Base-by-base conservation (phyloP, 768 basidiomycete genomes). In the Termitomyces sp. region DNA sequence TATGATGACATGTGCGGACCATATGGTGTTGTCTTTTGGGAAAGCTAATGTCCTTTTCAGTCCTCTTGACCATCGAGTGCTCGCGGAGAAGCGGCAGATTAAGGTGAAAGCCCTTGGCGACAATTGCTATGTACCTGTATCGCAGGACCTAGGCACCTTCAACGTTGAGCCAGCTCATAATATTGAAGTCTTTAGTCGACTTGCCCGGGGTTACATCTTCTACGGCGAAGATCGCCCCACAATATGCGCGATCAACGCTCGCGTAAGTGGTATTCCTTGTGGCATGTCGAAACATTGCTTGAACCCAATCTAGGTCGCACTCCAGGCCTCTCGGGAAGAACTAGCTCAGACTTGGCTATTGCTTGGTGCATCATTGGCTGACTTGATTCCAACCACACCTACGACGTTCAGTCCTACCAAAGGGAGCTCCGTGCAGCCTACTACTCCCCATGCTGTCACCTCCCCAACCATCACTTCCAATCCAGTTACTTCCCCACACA, bases 1-100 rank as follows among this genome's bases (percentile, higher is more conserved):
- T 93, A 88, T 58, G 92, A 94, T 61, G 92, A 94, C 64, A 64
- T 86, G 91, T 91, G 64, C 54, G 85, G 42, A 45, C 22, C 6
- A 13, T 31, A 10, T 33, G 55, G 39, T 6, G 4, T 33, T 51
- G 33, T 49, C 16, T 20, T 46, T 31, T 3, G 34, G 47, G 42
- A 56, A 33, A 62, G 34, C 31, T 62, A 42, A 55, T 33, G 26
- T 50, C 49, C 20, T 59, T 36, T 37, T 36, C 53, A 83, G 80
- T 54, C 68, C 68, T 53, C 78, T 78, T 5, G 72, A 75, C 5
- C 69, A 72, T 36, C 70, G 66, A 59, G 50, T 58, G 31, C 49
- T 70, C 64, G 64, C 72, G 51, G 64, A 75, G 56, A 69, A 72
- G 55, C 64, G 67, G n/a, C 70, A 70, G 39, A 58, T 72, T 12